Evolutionary conservation across 2,329 filamentous ascomycete genomes (phyloP).

Genomic region (Diaporthe amygdali): DNA sequence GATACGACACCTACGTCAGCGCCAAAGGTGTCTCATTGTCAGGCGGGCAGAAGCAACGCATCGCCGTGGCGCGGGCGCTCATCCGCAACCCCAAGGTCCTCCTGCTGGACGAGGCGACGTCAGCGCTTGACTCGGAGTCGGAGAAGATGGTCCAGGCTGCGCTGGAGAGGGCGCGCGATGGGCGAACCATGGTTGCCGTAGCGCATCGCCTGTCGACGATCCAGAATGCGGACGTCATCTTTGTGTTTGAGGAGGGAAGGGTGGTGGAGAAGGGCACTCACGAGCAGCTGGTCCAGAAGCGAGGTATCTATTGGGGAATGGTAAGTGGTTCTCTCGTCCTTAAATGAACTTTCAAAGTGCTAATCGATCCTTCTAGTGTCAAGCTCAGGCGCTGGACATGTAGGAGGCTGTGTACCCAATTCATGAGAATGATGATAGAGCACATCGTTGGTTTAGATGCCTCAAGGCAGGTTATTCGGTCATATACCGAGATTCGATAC

Average conservation of each 20-base stretch:
- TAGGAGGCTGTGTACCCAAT: neutral
- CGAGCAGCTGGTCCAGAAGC: neutral
- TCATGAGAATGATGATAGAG: neutral
- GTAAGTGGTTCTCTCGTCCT: neutral
- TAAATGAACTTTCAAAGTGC: neutral
- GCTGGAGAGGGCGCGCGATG: no score
- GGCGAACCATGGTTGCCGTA: no score
- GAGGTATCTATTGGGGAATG: neutral
- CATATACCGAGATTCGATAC: neutral
- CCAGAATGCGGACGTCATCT: no score
- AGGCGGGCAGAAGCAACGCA: conserved; percentile 21
- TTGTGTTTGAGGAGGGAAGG: no score
- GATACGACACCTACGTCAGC: conserved; percentile 16
- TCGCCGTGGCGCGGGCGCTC: conserved; percentile 17
- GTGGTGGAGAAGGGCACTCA: no score
- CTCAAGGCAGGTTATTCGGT: neutral
- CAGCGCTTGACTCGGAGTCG: no score
- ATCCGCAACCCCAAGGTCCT: conserved; percentile 12
- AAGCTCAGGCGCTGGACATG: neutral
- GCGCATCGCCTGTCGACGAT: no score
- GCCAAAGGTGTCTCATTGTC: conserved; percentile 8
- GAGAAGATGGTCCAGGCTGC: no score
- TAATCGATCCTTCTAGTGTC: neutral
- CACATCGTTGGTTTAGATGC: no score
- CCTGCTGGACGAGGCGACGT: no score